Evolutionary conservation across 2,329 filamentous ascomycete genomes (phyloP), one percentile per base, ranked within the genome.

Genomic region (Arthrobotrys sinensis): DNA sequence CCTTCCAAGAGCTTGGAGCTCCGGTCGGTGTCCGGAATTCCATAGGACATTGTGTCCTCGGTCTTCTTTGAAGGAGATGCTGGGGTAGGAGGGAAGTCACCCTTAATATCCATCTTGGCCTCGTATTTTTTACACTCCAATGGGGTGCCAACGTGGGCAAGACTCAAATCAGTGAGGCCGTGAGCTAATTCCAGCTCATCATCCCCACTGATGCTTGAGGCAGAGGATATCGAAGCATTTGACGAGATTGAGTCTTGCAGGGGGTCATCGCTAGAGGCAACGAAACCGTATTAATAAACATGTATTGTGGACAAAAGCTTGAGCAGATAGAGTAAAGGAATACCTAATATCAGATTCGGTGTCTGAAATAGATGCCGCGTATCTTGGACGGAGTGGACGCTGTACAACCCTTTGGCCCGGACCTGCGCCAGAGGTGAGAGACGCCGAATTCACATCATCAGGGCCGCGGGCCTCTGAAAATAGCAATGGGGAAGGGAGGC

Each of bases 171-270:
- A 14, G 19, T 38, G 3, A 57, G 32, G 1, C n/a, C 19, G 5
- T 43, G 34, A 19, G 19, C 1, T 8, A 43, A 11, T 8, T 40
- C 34, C 7, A 21, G 52, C 21, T 60, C 55, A 24, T 60, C 36
- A 28, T 60, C 55, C 2, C 55, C 55, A 28, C 16, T 28, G 8
- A 60, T 10, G 24, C 55, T 60, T 1, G 55, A 60, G 12, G 55
- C 55, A 11, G 55, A 60, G 12, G 55, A 60, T 3, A n/a, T n/a
- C 0, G 55, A 60, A 24, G 19, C 55, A 11, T 34, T 3, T 0
- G 34, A 60, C 2, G 36, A 60, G 11, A 12, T 2, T 12, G 55
- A 60, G 8, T 43, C 55, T 8, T n/a, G 16, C 4, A 43, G 14
- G 8, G 55, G n/a, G 11, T 60, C 55, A 4, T 28, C 55, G 28